These are phyloP conservation scores for Agastache rugosa DNA, from an alignment of 257 asterid species.

Conservation along the genomic window DNA sequence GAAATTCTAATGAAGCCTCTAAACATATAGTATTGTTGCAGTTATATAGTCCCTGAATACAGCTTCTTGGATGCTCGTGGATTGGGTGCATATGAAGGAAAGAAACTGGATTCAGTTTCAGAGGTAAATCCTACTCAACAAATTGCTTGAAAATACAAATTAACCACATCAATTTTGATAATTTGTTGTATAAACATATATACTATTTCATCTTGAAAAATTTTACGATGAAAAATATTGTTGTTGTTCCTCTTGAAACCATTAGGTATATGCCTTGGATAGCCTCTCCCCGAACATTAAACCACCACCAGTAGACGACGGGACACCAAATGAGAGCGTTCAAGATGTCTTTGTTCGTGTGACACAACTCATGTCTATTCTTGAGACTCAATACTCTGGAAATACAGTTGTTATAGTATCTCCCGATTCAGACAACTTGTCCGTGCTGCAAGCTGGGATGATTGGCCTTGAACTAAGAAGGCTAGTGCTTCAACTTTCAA, in stretches of 20 bases:
- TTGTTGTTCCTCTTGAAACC: neutral
- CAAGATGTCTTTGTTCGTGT: constrained; percentile 93
- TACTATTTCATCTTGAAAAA: no score
- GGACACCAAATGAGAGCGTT: constrained; percentile 94
- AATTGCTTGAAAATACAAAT: neutral
- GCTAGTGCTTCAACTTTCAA: constrained; percentile 41
- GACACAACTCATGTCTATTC: constrained; percentile 94
- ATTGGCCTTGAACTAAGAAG: constrained; percentile 85
- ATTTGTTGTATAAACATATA: no score
- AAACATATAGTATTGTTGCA: constrained; percentile 40
- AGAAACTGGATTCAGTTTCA: constrained; percentile 64
- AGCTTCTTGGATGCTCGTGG: constrained; percentile 99
- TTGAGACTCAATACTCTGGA: constrained; percentile 84
- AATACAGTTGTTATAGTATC: constrained; percentile 84
- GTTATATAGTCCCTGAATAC: constrained; percentile 87
- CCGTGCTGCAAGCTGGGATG: constrained; percentile 84
- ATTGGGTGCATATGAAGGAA: constrained; percentile 94
- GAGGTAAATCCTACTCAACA: constrained; percentile 47
- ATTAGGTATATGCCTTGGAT: constrained; percentile 79
- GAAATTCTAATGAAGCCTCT: neutral
- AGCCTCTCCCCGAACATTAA: constrained; percentile 72
- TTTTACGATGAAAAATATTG: neutral
- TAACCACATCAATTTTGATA: neutral
- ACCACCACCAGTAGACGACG: constrained; percentile 88
- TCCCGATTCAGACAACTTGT: constrained; percentile 87